A percentile compares a stretch with the other conserved stretches of the same genome.
phyloP scores from a whole-genome alignment of 1,284 basidiomycete genomes.

The Golubevia pallescens region DNA sequence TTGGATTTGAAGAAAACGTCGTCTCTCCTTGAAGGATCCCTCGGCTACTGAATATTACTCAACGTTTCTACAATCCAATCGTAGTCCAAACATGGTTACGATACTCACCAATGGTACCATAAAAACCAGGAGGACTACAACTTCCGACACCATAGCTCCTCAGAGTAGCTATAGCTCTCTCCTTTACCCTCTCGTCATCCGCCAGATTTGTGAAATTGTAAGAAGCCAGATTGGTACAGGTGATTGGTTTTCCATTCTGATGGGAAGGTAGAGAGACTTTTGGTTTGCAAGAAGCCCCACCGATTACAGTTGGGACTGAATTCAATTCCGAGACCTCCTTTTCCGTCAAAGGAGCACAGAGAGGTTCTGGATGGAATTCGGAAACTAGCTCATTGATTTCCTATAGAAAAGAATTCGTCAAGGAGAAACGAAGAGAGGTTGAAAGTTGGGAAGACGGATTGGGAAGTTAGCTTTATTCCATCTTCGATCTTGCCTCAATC shows the following conservation, averaged over 20 bases:
- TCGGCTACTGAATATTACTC: background rate
- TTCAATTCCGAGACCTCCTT: conserved; percentile 44
- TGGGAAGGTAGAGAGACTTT: conserved; percentile 43
- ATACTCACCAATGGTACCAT: conserved; percentile 53
- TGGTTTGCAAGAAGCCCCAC: conserved; percentile 38
- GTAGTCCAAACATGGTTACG: no score
- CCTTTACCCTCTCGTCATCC: conserved; percentile 42
- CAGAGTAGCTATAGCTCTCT: conserved; percentile 49
- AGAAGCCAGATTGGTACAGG: conserved; percentile 55
- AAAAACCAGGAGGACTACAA: conserved; percentile 63
- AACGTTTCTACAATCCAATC: background rate
- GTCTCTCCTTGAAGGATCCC: background rate
- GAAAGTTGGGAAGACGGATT: no score
- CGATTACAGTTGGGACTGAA: conserved; percentile 51
- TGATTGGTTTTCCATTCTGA: conserved; percentile 41
- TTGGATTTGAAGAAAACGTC: no score
- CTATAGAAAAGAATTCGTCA: background rate
- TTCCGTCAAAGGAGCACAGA: conserved; percentile 41
- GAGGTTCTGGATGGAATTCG: conserved; percentile 60
- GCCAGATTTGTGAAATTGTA: conserved; percentile 61
- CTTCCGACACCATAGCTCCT: conserved; percentile 60
- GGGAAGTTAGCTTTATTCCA: no score
- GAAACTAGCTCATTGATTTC: conserved; percentile 61
- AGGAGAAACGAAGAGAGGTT: background rate
- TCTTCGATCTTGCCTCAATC: no score